Percentiles rank a stretch among this genome's conserved stretches.
These are phyloP conservation scores for Aspergillus aculeatinus DNA, from an alignment of 2,329 filamentous ascomycete species.

Conservation along the genomic window DNA sequence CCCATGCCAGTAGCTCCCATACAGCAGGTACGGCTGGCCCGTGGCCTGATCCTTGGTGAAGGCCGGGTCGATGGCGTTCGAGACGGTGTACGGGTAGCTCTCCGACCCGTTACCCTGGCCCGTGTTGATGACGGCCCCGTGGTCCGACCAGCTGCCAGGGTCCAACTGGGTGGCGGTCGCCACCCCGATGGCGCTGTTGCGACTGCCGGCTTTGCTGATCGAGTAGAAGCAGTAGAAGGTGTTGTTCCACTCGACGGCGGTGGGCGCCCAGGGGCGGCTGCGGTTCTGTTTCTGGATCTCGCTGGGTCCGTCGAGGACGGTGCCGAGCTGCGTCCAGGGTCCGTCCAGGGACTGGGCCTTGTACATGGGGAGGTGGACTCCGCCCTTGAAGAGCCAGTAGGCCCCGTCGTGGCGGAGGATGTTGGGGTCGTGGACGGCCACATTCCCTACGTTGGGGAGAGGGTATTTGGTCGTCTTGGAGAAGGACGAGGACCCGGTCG, in stretches of 20 bases:
- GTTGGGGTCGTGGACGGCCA: constrained; percentile 35
- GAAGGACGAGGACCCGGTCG: constrained; percentile 18
- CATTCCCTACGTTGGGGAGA: constrained; percentile 29
- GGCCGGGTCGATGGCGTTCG: constrained; percentile 40
- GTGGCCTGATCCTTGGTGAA: constrained; percentile 30
- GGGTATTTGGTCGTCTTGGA: constrained; percentile 28
- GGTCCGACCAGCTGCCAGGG: constrained; percentile 33
- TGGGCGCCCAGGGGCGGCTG: constrained; percentile 38
- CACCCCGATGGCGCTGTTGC: constrained; percentile 39
- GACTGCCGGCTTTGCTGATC: constrained; percentile 28
- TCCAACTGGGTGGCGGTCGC: constrained; percentile 30
- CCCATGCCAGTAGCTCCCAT: constrained; percentile 38
- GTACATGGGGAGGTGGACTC: constrained; percentile 26
- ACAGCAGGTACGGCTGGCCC: constrained; percentile 32
- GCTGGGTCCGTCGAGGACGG: constrained; percentile 31
- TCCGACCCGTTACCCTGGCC: constrained; percentile 25
- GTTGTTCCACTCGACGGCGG: constrained; percentile 28
- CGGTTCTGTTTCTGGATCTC: constrained; percentile 32
- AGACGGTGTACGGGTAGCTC: constrained; percentile 32
- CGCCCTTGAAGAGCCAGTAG: constrained; percentile 39
- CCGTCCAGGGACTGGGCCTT: constrained; percentile 29
- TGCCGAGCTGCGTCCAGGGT: constrained; percentile 35
- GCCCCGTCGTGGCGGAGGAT: constrained; percentile 28
- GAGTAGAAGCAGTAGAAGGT: constrained; percentile 41
- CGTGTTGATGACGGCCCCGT: constrained; percentile 36